Conservation (phyloP, 768 basidiomycete genomes). For the Ramaria sp. region DNA sequence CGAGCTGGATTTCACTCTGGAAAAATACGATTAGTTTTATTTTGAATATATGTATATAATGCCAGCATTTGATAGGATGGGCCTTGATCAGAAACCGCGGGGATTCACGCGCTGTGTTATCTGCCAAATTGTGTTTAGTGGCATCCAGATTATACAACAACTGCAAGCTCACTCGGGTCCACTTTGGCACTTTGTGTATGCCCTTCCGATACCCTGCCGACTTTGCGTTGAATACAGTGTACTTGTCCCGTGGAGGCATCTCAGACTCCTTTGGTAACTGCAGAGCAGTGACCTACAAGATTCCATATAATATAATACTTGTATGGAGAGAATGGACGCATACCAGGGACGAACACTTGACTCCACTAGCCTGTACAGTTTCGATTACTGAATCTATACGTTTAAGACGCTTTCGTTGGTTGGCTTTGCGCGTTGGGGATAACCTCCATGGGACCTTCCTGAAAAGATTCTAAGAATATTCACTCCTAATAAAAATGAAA, state of each 20-base stretch:
- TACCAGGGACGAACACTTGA: constrained; percentile 69
- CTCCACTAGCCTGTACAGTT: constrained; percentile 71
- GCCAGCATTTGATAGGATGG: not conserved
- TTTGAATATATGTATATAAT: constrained; percentile 28
- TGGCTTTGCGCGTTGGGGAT: constrained; percentile 85
- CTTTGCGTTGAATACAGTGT: constrained; percentile 74
- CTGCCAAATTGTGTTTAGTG: constrained; percentile 27
- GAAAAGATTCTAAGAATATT: not conserved
- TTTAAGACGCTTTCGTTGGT: constrained; percentile 80
- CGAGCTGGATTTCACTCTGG: constrained; percentile 55
- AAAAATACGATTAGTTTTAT: constrained; percentile 71
- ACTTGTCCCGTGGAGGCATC: constrained; percentile 91
- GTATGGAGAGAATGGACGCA: constrained; percentile 19
- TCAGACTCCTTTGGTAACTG: constrained; percentile 87
- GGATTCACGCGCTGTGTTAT: constrained; percentile 82
- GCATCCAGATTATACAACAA: not conserved
- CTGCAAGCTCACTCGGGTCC: constrained; percentile 65
- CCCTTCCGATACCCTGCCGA: constrained; percentile 78
- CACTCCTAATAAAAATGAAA: not conserved
- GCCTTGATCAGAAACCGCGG: constrained; percentile 63
- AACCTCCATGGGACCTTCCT: constrained; percentile 97
- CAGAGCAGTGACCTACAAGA: constrained; percentile 52
- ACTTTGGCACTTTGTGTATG: constrained; percentile 97
- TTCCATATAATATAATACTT: not conserved
- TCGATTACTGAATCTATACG: constrained; percentile 91